A percentile compares a stretch with the other conserved stretches of the same genome.
phyloP scores from a whole-genome alignment of 2,329 filamentous ascomycete species.

The Hymenoscyphus albidus region DNA sequence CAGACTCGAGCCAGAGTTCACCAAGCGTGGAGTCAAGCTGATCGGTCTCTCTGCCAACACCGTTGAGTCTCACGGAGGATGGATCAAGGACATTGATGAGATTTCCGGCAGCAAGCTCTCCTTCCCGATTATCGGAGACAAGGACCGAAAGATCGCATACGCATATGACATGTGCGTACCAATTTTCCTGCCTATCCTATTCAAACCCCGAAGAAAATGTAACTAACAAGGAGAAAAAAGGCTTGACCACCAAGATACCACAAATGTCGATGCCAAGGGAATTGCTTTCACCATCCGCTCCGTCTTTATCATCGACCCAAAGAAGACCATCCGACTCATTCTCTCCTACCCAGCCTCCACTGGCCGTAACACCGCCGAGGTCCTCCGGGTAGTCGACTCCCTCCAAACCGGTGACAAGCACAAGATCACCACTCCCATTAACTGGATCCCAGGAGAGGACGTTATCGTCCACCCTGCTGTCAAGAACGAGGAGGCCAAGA shows the following conservation, averaged over 20 bases:
- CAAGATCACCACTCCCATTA: slow-evolving; percentile 82
- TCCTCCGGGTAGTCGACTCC: slow-evolving; percentile 74
- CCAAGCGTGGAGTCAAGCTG: slow-evolving; percentile 82
- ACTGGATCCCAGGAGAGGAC: slow-evolving; percentile 85
- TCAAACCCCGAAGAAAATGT: neutral
- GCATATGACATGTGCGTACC: slow-evolving; percentile 69
- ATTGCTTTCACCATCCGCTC: slow-evolving; percentile 92
- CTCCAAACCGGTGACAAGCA: slow-evolving; percentile 83
- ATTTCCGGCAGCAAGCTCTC: slow-evolving; percentile 65
- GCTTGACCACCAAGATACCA: slow-evolving; percentile 76
- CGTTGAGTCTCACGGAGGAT: slow-evolving; percentile 75
- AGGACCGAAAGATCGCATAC: slow-evolving; percentile 71
- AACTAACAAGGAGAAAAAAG: slow-evolving; percentile 36
- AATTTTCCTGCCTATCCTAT: neutral
- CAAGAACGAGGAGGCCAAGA: slow-evolving; percentile 79
- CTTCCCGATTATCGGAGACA: slow-evolving; percentile 81
- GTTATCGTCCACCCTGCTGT: slow-evolving; percentile 86
- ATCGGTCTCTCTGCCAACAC: slow-evolving; percentile 88
- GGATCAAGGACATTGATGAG: slow-evolving; percentile 87
- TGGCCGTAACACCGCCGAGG: slow-evolving; percentile 76
- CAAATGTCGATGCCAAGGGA: slow-evolving; percentile 76
- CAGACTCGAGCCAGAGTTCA: slow-evolving; percentile 83
- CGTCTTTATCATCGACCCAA: slow-evolving; percentile 91
- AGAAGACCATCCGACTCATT: slow-evolving; percentile 88
- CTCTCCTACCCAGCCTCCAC: slow-evolving; percentile 91